Evolutionary conservation across 164 flowering plant species (phyloP), one percentile per base, ranked within the genome.

Genomic region (Stephania japonica): DNA sequence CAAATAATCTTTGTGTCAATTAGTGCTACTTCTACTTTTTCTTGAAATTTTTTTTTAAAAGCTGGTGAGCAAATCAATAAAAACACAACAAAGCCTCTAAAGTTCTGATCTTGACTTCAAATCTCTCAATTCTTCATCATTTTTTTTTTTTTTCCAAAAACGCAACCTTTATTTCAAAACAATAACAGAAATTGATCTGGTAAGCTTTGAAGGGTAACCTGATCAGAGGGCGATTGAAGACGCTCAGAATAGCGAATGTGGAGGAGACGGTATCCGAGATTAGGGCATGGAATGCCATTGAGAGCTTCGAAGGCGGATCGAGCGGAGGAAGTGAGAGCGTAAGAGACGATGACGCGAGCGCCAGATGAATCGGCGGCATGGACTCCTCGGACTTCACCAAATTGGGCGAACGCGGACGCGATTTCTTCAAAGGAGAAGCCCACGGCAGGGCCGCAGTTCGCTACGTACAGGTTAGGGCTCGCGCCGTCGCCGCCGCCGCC

Each of bases 391-490:
- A 93, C 86, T 68, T 83, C 80, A 1, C 99, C 98, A 50, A 86
- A 95, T 16, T 65, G 21, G 21, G 83, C 64, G 72, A 95, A 95
- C 7, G 79, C 92, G 7, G 85, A 68, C 0, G 82, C 80, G n/a
- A 95, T 89, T 3, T 79, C 7, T 7, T 88, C 91, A 11, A 83
- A 75, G 12, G 94, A 83, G 21, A 88, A 42, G 10, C 98, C 98
- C 7, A 95, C 92, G 0, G 91, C 87, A 0, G 99, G 98, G 5
- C 99, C 97, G 69, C 98, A 93, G 75, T 95, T 93, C 65, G 99
- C 99, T 19, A 95, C 99, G 71, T 74, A 95, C 3, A 95, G 91
- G 68, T 91, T 85, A 6, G 91, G 83, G 73, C 85, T 89, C 12
- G 75, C 24, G 38, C 38, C 38, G 27, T 80, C 80, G 24, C 72